Conservation (phyloP, 2,329 filamentous ascomycete genomes). For the Dactylellina haptotyla region DNA sequence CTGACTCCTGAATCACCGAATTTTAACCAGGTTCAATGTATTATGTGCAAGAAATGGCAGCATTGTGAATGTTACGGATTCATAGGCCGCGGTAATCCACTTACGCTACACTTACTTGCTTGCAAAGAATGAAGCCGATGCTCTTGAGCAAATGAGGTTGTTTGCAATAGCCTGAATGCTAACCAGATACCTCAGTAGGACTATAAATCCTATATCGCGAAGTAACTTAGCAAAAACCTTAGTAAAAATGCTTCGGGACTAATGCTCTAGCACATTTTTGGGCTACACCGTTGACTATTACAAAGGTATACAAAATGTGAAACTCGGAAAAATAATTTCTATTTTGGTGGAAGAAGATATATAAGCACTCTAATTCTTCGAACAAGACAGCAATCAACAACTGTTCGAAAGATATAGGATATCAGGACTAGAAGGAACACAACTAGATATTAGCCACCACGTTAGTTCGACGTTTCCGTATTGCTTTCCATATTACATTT, state of each 20-base stretch:
- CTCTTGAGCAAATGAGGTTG: slow-evolving; percentile 56
- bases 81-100: slow-evolving; percentile 52
- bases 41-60: slow-evolving; percentile 57
- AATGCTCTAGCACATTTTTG: background rate
- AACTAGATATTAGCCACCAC: slow-evolving; percentile 56
- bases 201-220: slow-evolving; percentile 33
- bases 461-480: slow-evolving; percentile 42
- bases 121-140: slow-evolving; percentile 47
- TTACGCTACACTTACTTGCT: slow-evolving; percentile 58
- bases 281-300: background rate
- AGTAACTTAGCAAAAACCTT: slow-evolving; percentile 54
- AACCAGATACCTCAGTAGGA: slow-evolving; percentile 51
- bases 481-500: too few relatives aligned
- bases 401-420: slow-evolving; percentile 41
- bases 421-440: slow-evolving; percentile 45
- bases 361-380: too few relatives aligned
- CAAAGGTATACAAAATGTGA: background rate
- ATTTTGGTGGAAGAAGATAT: slow-evolving; percentile 54
- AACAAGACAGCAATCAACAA: too few relatives aligned
- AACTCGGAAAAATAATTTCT: slow-evolving; percentile 45
- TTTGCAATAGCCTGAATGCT: slow-evolving; percentile 56
- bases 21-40: slow-evolving; percentile 55
- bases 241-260: slow-evolving; percentile 36
- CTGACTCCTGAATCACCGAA: background rate
- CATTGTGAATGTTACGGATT: slow-evolving; percentile 58